A percentile compares a stretch with the other conserved stretches of the same genome.
Evolutionary conservation across 805 yeast species (phyloP).

Genomic region (Yarrowia osloensis): DNA sequence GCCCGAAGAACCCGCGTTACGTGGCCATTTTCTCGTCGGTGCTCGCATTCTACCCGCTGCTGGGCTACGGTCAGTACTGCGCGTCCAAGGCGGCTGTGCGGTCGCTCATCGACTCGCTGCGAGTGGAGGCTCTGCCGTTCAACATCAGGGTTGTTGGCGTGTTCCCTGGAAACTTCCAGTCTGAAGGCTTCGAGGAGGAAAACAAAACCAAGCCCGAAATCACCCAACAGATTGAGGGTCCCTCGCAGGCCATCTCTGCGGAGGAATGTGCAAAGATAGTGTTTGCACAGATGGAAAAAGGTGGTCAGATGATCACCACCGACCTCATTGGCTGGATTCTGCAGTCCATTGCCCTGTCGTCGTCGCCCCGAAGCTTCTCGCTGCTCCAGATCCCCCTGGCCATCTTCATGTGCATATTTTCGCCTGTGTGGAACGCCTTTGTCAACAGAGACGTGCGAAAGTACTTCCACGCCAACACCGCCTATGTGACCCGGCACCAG

Average conservation of each 20-base stretch:
- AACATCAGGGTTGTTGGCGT: slow-evolving; percentile 71
- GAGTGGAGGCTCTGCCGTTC: slow-evolving; percentile 73
- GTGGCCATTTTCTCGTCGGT: slow-evolving; percentile 72
- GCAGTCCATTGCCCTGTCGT: slow-evolving; percentile 65
- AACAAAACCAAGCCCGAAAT: slow-evolving; percentile 82
- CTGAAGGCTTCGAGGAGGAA: slow-evolving; percentile 85
- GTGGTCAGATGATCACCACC: slow-evolving; percentile 74
- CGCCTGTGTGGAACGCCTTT: slow-evolving; percentile 59
- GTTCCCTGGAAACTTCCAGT: slow-evolving; percentile 84
- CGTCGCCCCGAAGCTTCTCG: slow-evolving; percentile 65
- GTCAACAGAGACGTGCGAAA: slow-evolving; percentile 55
- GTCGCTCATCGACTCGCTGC: slow-evolving; percentile 69
- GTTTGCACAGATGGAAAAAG: slow-evolving; percentile 56
- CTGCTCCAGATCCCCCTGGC: slow-evolving; percentile 54
- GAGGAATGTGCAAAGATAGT: slow-evolving; percentile 66
- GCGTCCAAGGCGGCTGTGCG: slow-evolving; percentile 85
- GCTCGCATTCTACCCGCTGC: slow-evolving; percentile 80
- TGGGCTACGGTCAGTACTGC: slow-evolving; percentile 89
- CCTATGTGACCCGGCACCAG: slow-evolving; percentile 24
- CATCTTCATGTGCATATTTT: slow-evolving; percentile 53
- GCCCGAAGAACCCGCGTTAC: slow-evolving; percentile 46
- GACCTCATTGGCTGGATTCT: slow-evolving; percentile 85
- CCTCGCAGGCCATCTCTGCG: slow-evolving; percentile 69
- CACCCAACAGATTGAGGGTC: slow-evolving; percentile 81
- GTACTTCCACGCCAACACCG: slow-evolving; percentile 48